Percentiles rank a stretch among this genome's conserved stretches.
Conservation (phyloP, 163 green algal species). For the Chlamydomonas reinhardtii region DNA sequence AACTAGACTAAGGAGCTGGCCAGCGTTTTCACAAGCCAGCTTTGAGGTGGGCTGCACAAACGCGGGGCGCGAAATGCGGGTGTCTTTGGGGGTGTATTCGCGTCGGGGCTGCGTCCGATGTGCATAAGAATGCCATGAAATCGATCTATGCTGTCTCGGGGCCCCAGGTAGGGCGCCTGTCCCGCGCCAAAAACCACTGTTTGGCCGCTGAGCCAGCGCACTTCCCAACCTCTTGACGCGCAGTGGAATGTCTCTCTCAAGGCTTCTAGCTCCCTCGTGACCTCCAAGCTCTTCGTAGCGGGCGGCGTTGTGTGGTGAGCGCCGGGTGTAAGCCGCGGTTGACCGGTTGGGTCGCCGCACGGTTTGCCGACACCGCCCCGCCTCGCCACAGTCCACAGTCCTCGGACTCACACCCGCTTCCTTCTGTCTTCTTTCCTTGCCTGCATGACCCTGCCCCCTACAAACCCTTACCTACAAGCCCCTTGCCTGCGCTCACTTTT, state of each 20-base stretch:
- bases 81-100: no score
- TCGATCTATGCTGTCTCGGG: not conserved
- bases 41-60: not conserved
- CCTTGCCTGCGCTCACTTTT: not conserved
- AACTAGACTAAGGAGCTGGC: not conserved
- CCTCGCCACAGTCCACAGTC: no score
- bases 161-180: not conserved
- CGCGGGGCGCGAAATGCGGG: no score
- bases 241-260: conserved; percentile 37
- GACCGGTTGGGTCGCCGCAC: no score
- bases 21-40: not conserved
- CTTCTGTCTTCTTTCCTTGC: no score
- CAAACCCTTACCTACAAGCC: no score
- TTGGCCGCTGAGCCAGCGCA: no score
- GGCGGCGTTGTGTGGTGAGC: conserved; percentile 30
- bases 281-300: conserved; percentile 18
- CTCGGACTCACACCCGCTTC: no score
- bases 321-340: no score
- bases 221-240: not conserved
- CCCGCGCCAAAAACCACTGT: not conserved
- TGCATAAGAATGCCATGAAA: not conserved
- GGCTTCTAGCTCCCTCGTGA: not conserved
- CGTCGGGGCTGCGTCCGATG: no score
- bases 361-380: no score
- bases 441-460: no score